These are phyloP conservation scores for Acer saccharum DNA, from an alignment of 345 rosid genomes.

Conservation along the genomic window DNA sequence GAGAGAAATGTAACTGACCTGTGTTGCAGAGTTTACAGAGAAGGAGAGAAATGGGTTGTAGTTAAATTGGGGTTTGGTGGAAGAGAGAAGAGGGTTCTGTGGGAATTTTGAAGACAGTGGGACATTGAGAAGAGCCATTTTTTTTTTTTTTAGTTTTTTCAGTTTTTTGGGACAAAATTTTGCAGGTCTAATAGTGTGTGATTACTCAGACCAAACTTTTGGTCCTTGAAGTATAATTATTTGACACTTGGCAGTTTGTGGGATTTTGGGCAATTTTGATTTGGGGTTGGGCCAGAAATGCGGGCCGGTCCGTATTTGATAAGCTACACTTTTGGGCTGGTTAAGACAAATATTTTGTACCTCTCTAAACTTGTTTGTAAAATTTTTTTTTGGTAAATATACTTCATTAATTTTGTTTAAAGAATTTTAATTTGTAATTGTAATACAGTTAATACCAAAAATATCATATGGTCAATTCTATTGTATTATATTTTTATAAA, in stretches of 20 bases:
- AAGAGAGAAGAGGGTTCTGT: constrained; percentile 30
- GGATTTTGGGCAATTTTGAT: not conserved
- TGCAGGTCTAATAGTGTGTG: not conserved
- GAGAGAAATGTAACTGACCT: constrained; percentile 20
- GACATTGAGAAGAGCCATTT: constrained; percentile 56
- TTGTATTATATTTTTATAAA: no score
- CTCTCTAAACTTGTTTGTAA: no score
- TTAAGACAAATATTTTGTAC: no score
- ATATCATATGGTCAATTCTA: no score
- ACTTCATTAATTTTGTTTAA: no score
- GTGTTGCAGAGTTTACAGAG: constrained; percentile 19
- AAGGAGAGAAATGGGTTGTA: constrained; percentile 22
- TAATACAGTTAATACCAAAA: no score
- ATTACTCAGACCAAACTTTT: not conserved
- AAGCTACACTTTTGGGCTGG: no score
- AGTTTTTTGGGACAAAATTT: no score
- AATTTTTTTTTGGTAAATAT: no score
- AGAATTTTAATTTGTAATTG: no score
- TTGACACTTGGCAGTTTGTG: not conserved
- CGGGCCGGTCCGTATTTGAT: no score
- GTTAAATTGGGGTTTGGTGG: constrained; percentile 10
- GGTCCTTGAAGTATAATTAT: not conserved
- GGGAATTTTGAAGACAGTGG: constrained; percentile 43
- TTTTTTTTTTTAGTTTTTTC: no score
- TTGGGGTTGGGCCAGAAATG: not conserved